phyloP scores from a whole-genome alignment of 139 green algal species.

The Micractinium conductrix region DNA sequence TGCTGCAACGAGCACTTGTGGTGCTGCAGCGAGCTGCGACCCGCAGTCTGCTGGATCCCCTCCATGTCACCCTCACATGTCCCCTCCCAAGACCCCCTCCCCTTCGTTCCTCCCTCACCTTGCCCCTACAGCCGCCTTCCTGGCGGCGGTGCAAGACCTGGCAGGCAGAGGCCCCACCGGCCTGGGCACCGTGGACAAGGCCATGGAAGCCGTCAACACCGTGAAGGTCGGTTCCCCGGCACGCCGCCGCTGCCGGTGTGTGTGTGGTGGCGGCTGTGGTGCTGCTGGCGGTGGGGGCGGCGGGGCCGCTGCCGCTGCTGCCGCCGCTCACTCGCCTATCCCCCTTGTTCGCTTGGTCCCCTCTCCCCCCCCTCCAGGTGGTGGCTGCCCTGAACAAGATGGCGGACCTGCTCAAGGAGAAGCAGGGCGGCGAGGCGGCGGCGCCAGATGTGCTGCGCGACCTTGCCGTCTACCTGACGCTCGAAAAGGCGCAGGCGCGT shows the following conservation, averaged over 20 bases:
- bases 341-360: too few relatives aligned
- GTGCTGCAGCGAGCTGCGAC: too few relatives aligned
- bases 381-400: slow-evolving; percentile 55
- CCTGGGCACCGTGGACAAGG: slow-evolving; percentile 44
- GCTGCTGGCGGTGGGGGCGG: too few relatives aligned
- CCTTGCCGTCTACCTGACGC: slow-evolving; percentile 77
- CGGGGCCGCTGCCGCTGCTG: too few relatives aligned
- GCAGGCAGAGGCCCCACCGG: slow-evolving; percentile 25
- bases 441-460: slow-evolving; percentile 60
- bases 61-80: too few relatives aligned
- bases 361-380: slow-evolving; percentile 43
- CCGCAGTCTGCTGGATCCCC: too few relatives aligned
- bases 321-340: too few relatives aligned
- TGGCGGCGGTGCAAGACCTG: slow-evolving; percentile 52
- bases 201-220: neutral
- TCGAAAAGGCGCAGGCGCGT: slow-evolving; percentile 64
- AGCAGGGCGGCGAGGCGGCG: neutral
- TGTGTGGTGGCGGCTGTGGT: too few relatives aligned
- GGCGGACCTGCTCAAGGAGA: slow-evolving; percentile 51
- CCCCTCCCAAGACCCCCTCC: too few relatives aligned
- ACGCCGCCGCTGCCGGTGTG: too few relatives aligned
- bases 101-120: neutral
- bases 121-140: slow-evolving; percentile 48
- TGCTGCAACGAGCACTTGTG: too few relatives aligned
- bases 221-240: too few relatives aligned